Base-by-base conservation (phyloP, 169 alveolate genomes). In the Eimeria acervulina region DNA sequence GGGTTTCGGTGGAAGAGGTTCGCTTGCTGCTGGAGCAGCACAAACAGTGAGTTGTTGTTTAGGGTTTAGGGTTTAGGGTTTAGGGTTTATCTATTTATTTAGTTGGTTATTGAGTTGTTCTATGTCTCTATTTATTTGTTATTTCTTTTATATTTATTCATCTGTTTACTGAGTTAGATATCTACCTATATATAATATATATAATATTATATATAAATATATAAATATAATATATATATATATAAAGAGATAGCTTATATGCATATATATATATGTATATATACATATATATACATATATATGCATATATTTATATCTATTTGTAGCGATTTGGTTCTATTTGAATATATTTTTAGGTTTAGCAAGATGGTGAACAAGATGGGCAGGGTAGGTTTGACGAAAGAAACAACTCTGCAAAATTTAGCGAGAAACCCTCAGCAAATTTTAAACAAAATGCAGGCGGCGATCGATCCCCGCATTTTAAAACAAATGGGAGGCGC, bases 401-500 rank as follows among this genome's bases (percentile, higher is more conserved):
- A 99, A 95, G 98, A 98, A 80, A 63, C 95, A 47, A 97, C 98
- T 72, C 87, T 99, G 96, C 98, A 98, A 44, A 94, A 98, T 89
- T 95, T 99, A 92, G 97, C 98, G 99, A 97, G 99, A 97, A 99
- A 99, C 97, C 99, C 99, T 44, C 91, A 98, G 87, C 99, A 99
- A 97, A 97, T 99, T 96, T 97, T 99, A 98, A 98, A 97, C 96
- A 98, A 98, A 96, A 98, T 99, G 99, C 98, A 98, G 94, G 97
- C 98, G 47, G 99, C 99, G 87, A 97, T 99, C 81, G 99, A 99
- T 93, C 99, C 99, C 13, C 98, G 98, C 93, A 97, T 99, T 97
- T 96, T 99, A 74, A 97, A 98, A 91, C 99, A 98, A 95, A 98
- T 99, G 98, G 99, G 99, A 52, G 99, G 99, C 21, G 98, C 99